Evolutionary conservation across 2,329 filamentous ascomycete species (phyloP).

Genomic region (Microascus cirrosus): DNA sequence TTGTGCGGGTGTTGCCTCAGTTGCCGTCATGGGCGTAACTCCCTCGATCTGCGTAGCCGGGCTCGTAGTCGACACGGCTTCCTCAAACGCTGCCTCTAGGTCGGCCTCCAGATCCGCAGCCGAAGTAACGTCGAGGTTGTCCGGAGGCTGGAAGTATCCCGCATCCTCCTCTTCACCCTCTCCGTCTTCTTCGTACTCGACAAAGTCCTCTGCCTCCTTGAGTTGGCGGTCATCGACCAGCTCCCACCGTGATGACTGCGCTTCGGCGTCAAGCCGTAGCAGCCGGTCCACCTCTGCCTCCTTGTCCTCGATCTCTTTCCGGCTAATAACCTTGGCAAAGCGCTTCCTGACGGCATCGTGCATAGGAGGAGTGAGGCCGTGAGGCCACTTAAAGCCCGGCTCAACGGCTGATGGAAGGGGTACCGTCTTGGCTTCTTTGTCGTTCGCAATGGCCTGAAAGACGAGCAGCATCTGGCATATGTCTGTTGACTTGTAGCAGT

Average conservation of each 20-base stretch:
- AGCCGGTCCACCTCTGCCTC: conserved; percentile 69
- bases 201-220: conserved; percentile 9
- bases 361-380: conserved; percentile 81
- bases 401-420: conserved; percentile 65
- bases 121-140: conserved; percentile 39
- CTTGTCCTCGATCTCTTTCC: conserved; percentile 75
- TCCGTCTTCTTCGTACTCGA: conserved; percentile 26
- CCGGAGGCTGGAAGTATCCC: conserved; percentile 31
- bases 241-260: conserved; percentile 50
- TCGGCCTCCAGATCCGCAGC: conserved; percentile 42
- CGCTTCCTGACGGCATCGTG: conserved; percentile 72
- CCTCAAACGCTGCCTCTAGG: conserved; percentile 41
- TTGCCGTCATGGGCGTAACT: conserved; percentile 30
- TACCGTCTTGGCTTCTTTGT: conserved; percentile 52
- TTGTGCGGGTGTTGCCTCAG: conserved; percentile 29
- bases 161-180: conserved; percentile 34
- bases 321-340: conserved; percentile 72
- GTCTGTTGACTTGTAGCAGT: conserved; percentile 81
- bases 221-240: conserved; percentile 43
- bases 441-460: conserved; percentile 53
- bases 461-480: conserved; percentile 84
- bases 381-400: conserved; percentile 61
- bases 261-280: conserved; percentile 55
- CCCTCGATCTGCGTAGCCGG: conserved; percentile 29
- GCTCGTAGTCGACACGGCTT: conserved; percentile 27